phyloP scores from a whole-genome alignment of 2,329 filamentous ascomycete species.

The Monosporascus sp. region DNA sequence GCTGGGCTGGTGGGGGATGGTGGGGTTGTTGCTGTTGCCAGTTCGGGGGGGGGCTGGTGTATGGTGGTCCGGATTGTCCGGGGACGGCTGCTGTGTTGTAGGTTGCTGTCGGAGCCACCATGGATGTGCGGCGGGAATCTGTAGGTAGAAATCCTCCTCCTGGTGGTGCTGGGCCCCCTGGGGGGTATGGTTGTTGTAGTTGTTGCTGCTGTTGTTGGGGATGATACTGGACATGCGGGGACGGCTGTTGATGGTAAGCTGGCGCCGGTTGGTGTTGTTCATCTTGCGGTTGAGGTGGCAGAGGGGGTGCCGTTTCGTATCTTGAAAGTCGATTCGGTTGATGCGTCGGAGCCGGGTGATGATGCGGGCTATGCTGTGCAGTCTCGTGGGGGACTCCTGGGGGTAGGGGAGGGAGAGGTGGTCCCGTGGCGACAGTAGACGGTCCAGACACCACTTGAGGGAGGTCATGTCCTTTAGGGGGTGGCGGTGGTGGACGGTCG shows the following conservation, averaged over 20 bases:
- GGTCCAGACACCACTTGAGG: constrained; percentile 28
- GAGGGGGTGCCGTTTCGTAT: constrained; percentile 28
- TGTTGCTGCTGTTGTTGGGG: constrained; percentile 17
- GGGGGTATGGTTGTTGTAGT: constrained; percentile 21
- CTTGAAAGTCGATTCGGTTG: constrained; percentile 24
- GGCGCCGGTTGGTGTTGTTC: constrained; percentile 18
- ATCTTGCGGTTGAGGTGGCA: constrained; percentile 22
- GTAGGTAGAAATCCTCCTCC: background rate
- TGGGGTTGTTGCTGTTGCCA: constrained; percentile 23
- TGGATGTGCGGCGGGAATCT: constrained; percentile 15
- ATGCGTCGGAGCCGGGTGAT: constrained; percentile 9
- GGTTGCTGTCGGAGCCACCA: constrained; percentile 10
- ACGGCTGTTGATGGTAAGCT: constrained; percentile 15
- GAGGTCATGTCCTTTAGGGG: constrained; percentile 44
- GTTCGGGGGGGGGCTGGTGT: constrained; percentile 15
- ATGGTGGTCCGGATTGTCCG: constrained; percentile 4
- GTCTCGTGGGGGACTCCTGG: constrained; percentile 22
- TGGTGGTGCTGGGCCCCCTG: constrained; percentile 11
- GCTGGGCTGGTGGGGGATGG: constrained; percentile 25
- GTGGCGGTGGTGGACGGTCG: constrained; percentile 40
- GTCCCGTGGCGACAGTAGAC: constrained; percentile 21
- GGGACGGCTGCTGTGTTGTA: constrained; percentile 10
- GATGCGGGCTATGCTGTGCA: constrained; percentile 17
- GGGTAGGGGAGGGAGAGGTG: constrained; percentile 31
- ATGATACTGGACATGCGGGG: constrained; percentile 21